phyloP scores from a whole-genome alignment of 139 green algal species.

The Pleodorina starrii region DNA sequence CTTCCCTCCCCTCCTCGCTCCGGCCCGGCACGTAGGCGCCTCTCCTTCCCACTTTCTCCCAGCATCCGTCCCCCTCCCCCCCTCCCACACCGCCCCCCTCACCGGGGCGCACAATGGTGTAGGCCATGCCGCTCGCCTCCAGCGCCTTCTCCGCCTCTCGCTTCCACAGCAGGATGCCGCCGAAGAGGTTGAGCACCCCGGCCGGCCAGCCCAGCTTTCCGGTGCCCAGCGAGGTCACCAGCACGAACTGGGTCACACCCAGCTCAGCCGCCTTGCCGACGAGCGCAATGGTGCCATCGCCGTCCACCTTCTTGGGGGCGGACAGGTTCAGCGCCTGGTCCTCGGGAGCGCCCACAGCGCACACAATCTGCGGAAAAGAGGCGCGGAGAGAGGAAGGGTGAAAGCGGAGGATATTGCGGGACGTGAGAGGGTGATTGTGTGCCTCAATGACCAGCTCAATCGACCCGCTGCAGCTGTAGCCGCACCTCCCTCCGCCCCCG shows the following conservation, averaged over 20 bases:
- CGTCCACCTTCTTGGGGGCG: constrained; percentile 79
- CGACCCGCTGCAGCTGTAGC: too few species aligned
- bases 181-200: constrained; percentile 89
- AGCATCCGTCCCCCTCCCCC: background rate
- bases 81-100: background rate
- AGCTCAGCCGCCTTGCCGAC: constrained; percentile 75
- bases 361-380: constrained; percentile 84
- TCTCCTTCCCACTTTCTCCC: too few species aligned
- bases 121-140: constrained; percentile 85
- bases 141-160: constrained; percentile 88
- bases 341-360: constrained; percentile 84
- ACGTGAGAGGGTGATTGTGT: too few species aligned
- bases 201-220: constrained; percentile 68
- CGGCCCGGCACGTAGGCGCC: too few species aligned
- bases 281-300: constrained; percentile 81
- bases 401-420: too few species aligned
- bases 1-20: too few species aligned
- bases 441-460: too few species aligned
- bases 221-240: constrained; percentile 91
- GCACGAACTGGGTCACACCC: constrained; percentile 86
- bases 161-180: constrained; percentile 92
- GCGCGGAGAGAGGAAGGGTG: too few species aligned
- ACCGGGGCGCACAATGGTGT: constrained; percentile 91
- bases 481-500: too few species aligned
- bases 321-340: constrained; percentile 71